phyloP scores from a whole-genome alignment of 108 stramenopile species.

The Schizochytrium sp. region DNA sequence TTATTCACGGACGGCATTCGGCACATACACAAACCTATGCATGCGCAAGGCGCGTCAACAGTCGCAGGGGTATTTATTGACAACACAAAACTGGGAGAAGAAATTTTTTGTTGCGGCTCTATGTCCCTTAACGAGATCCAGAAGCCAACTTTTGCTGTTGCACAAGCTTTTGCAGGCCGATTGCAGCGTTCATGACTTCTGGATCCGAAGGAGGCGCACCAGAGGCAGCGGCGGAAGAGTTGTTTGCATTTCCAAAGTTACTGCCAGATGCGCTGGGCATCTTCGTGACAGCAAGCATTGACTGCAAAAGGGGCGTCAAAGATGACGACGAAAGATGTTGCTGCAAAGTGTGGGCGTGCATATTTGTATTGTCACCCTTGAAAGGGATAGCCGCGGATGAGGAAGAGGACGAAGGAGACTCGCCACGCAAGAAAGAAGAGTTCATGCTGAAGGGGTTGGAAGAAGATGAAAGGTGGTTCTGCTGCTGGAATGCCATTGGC shows the following conservation, averaged over 20 bases:
- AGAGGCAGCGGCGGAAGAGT: not conserved
- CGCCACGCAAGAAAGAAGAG: too few species aligned
- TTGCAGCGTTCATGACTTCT: constrained; percentile 38
- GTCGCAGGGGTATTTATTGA: not conserved
- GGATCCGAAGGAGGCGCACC: not conserved
- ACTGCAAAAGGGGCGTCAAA: too few species aligned
- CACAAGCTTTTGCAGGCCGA: constrained; percentile 31
- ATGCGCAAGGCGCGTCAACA: not conserved
- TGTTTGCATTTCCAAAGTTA: not conserved
- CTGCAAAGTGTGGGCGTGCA: too few species aligned
- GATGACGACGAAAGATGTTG: too few species aligned
- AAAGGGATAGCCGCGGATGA: too few species aligned
- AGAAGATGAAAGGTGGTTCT: too few species aligned
- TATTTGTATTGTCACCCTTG: too few species aligned
- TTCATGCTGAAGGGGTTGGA: too few species aligned
- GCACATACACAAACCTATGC: too few species aligned
- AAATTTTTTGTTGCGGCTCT: not conserved
- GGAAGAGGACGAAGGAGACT: too few species aligned
- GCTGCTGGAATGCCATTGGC: too few species aligned
- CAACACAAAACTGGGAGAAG: not conserved
- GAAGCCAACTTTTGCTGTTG: not conserved
- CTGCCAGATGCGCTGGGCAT: not conserved
- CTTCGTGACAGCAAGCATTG: not conserved
- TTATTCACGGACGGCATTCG: too few species aligned
- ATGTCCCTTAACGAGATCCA: not conserved